phyloP scores from a whole-genome alignment of 2,329 filamentous ascomycete genomes.

The Fusarium concolor region DNA sequence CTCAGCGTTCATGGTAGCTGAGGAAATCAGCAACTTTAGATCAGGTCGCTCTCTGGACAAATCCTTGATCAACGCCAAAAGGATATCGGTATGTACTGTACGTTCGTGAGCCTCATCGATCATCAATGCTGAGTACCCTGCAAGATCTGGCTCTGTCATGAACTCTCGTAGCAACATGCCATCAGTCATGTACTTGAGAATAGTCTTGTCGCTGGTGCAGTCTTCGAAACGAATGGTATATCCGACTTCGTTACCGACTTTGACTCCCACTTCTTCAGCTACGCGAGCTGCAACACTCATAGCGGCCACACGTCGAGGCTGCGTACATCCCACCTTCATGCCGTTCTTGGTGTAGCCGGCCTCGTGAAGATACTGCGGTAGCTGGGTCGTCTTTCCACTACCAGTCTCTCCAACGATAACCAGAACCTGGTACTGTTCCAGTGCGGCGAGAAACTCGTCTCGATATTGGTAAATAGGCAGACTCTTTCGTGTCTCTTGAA shows the following conservation, averaged over 20 bases:
- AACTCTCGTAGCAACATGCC: constrained; percentile 94
- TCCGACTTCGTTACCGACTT: constrained; percentile 90
- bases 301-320: constrained; percentile 93
- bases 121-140: constrained; percentile 88
- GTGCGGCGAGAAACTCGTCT: constrained; percentile 85
- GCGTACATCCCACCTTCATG: constrained; percentile 90
- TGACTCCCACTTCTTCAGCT: constrained; percentile 90
- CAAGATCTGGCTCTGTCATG: constrained; percentile 86
- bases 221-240: constrained; percentile 97
- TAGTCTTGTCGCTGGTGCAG: constrained; percentile 88
- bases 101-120: constrained; percentile 98
- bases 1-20: constrained; percentile 92
- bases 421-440: constrained; percentile 86
- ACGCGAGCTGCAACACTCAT: constrained; percentile 99
- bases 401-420: constrained; percentile 96
- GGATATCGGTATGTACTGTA: constrained; percentile 89
- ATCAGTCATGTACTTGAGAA: constrained; percentile 97
- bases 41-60: constrained; percentile 85
- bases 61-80: constrained; percentile 90
- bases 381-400: constrained; percentile 93
- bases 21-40: constrained; percentile 90
- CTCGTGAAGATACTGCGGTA: constrained; percentile 94
- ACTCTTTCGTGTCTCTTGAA: constrained; percentile 91
- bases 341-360: constrained; percentile 88
- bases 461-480: constrained; percentile 91